Evolutionary conservation across 192 early-diverging fungal species (phyloP), one percentile per base, ranked within the genome.

Genomic region (Coemansia sp.): DNA sequence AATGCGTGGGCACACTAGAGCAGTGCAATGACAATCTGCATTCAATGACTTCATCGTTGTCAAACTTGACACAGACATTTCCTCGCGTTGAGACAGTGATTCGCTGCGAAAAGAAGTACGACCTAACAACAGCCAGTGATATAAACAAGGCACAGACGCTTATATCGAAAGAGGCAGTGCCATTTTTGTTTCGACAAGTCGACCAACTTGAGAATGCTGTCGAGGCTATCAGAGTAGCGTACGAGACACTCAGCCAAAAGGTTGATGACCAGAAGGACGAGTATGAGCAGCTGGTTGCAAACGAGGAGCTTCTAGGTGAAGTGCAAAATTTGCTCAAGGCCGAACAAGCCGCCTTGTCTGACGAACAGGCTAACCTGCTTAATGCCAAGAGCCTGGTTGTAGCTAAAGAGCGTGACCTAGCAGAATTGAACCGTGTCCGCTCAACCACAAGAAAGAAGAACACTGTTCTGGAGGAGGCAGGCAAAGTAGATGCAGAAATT

Each of bases 81-180:
- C 74, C 79, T n/a, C 66, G 79, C 7, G 71, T 73, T 10, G 60
- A 60, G 28, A 67, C 74, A 4, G 79, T 82, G 24, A 73, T 82
- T 27, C 79, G 75, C 18, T 77, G 79, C 74, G 67, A 69, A 9
- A 68, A 56, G 26, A 65, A 71, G 23, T 77, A 71, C 58, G 79
- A 82, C 23, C 62, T 82, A 22, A 82, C 79, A 19, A 82, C 79
- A 0, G 79, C 79, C 48, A 82, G 71, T 64, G 79, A 82, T 58
- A 77, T 82, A 19, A 62, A 56, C 70, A 76, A 77, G 60, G 79
- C 79, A 16, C 79, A 82, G 48, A 61, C 30, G 27, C 58, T 82
- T 56, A 77, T 82, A 64, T 82, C 79, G 1, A 73, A 69, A 48
- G 79, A 82, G 32, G 79, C 79, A 0, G 74, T 82, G 10, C 79